A percentile compares a stretch with the other conserved stretches of the same genome.
phyloP scores from a whole-genome alignment of 805 yeast species.

The Candida silvicultrix region DNA sequence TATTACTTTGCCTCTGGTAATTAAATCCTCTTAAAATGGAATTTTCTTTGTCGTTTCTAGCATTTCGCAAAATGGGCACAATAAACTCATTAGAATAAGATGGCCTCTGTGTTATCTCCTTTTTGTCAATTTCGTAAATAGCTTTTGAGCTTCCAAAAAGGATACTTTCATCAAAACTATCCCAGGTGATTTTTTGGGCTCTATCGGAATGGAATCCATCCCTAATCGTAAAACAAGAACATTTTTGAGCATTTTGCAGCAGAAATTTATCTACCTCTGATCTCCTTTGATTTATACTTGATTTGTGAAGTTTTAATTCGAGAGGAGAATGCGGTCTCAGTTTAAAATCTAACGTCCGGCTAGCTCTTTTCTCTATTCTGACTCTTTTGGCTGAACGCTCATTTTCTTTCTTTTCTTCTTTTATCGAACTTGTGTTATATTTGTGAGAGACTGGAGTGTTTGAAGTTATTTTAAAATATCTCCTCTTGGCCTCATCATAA shows the following conservation, averaged over 20 bases:
- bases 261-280: not conserved
- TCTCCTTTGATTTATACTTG: not conserved
- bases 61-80: not conserved
- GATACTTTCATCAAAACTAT: not conserved
- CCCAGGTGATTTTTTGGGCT: not conserved
- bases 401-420: conserved; percentile 7
- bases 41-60: conserved; percentile 5
- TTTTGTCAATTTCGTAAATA: not conserved
- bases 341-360: not conserved
- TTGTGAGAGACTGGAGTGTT: conserved; percentile 7
- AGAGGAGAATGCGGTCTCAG: not conserved
- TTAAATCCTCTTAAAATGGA: conserved; percentile 6
- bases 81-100: not conserved
- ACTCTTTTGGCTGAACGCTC: conserved; percentile 5
- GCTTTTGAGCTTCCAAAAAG: not conserved
- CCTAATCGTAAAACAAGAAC: not conserved
- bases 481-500: conserved; percentile 18
- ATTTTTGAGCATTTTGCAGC: not conserved
- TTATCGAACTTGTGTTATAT: conserved; percentile 10
- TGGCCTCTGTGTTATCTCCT: not conserved
- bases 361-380: not conserved
- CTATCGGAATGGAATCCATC: not conserved
- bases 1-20: not conserved
- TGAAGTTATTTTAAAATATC: conserved; percentile 20
- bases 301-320: not conserved